Evolutionary conservation across 2,329 filamentous ascomycete species (phyloP).

Genomic region (Colletotrichum higginsianum): DNA sequence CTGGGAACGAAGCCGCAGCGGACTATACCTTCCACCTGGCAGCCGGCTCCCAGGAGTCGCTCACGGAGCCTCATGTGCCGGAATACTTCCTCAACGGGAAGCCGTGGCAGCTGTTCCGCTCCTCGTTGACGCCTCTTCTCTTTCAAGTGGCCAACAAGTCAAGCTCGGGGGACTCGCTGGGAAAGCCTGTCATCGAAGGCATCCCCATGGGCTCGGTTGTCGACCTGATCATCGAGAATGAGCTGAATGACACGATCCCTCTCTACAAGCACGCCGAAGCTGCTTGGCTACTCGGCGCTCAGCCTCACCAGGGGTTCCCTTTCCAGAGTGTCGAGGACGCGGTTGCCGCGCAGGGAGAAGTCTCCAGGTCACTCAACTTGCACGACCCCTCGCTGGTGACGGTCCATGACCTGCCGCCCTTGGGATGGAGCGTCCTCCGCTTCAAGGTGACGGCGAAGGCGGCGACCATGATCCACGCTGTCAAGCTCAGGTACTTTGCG

Average conservation of each 20-base stretch:
- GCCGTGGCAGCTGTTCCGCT: slow-evolving; percentile 37
- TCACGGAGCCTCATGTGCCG: slow-evolving; percentile 13
- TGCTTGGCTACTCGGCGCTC: slow-evolving; percentile 43
- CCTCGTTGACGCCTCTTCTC: slow-evolving; percentile 43
- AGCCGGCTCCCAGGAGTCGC: slow-evolving; percentile 26
- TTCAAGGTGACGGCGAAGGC: slow-evolving; percentile 29
- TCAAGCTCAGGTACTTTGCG: slow-evolving; percentile 37
- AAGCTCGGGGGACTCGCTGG: background rate
- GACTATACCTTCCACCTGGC: slow-evolving; percentile 29
- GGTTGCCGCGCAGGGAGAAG: background rate
- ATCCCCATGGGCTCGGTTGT: slow-evolving; percentile 41
- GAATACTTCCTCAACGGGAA: slow-evolving; percentile 40
- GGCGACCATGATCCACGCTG: slow-evolving; percentile 39
- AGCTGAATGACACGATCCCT: slow-evolving; percentile 33
- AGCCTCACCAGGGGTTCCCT: slow-evolving; percentile 16
- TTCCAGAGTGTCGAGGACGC: slow-evolving; percentile 32
- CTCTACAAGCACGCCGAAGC: slow-evolving; percentile 46
- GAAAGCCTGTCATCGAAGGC: slow-evolving; percentile 26
- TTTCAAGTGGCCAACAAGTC: slow-evolving; percentile 26
- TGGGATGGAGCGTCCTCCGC: slow-evolving; percentile 34
- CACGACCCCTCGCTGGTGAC: slow-evolving; percentile 14
- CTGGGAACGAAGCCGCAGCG: slow-evolving; percentile 34
- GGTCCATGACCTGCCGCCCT: slow-evolving; percentile 31
- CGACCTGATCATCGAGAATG: slow-evolving; percentile 37
- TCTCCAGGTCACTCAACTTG: slow-evolving; percentile 3